Evolutionary conservation across 257 asterid genomes (phyloP), one percentile per base, ranked within the genome.

Genomic region (Cordia subcordata): DNA sequence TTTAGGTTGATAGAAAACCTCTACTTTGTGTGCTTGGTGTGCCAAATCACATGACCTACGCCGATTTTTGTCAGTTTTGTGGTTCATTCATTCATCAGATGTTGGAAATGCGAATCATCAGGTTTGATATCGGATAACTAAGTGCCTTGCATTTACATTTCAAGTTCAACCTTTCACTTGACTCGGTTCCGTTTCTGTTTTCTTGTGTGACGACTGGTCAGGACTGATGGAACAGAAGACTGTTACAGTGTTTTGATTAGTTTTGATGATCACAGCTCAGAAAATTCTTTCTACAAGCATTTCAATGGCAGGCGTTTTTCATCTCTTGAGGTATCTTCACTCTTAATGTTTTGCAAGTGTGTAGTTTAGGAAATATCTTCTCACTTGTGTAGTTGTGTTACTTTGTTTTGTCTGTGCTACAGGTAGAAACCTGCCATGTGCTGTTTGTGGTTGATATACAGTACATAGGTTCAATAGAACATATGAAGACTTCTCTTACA

Each of bases 31-130:
- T 93, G 58, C 87, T 84, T 19, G 89, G 92, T 33, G 96, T 93
- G 61, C 97, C 99, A 40, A 89, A 89, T 80, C 95, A 89, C 84
- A 86, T 90, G 90, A 89, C 94, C 2, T 89, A 93, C 71, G 90
- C 97, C 13, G 99, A 93, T 66, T 89, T 93, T 65, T 93, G 97
- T 70, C 90, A 83, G 75, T 93, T 89, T 71, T 86, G 96, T 68
- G 94, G 95, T 63, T 87, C 99, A 4, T 93, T 85, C 79, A 82
- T 93, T 44, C 92, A 83, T 55, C 81, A 80, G 67, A 82, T 93
- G 76, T 69, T 78, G 79, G 97, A 93, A 80, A 89, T 93, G 96
- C 77, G 97, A 62, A 77, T 85, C 55, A 94, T 93, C 76, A 86
- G 99, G 99, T 92, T 58, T 69, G 44, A 57, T 62, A 57, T 37